Conservation (phyloP, 257 asterid genomes). For the Nicotiana undulata region DNA sequence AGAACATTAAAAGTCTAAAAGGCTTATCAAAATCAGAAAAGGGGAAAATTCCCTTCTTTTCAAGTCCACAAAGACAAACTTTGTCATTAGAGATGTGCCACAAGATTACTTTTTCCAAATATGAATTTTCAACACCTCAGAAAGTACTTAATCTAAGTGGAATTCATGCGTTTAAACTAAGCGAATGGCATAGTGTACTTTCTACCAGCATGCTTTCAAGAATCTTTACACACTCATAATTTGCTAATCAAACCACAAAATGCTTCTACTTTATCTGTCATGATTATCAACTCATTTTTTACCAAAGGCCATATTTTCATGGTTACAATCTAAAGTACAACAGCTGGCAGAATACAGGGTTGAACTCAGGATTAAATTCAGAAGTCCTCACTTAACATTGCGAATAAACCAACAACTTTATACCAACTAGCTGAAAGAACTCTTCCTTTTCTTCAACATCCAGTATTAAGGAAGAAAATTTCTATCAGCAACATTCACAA, state of each 20-base stretch:
- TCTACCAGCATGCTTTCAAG: slow-evolving; percentile 12
- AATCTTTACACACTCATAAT: background rate
- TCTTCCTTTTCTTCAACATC: background rate
- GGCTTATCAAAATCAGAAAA: background rate
- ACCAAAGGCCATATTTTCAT: background rate
- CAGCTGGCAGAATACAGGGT: slow-evolving; percentile 5
- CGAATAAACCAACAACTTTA: background rate
- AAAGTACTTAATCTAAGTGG: background rate
- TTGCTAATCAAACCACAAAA: background rate
- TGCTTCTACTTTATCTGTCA: slow-evolving; percentile 1
- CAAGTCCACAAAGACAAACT: slow-evolving; percentile 26
- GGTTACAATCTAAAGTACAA: background rate
- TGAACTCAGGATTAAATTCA: background rate
- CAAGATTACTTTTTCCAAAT: slow-evolving; percentile 7
- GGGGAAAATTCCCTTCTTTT: background rate
- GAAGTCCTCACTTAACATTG: background rate
- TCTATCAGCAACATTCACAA: background rate
- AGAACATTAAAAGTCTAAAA: background rate
- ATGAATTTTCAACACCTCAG: background rate
- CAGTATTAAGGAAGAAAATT: background rate
- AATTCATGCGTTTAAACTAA: slow-evolving; percentile 15
- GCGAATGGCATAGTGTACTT: slow-evolving; percentile 6
- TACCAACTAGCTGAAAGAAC: background rate
- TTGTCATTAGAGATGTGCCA: slow-evolving; percentile 40
- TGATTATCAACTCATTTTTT: slow-evolving; percentile 5